Conservation (phyloP, 768 basidiomycete species). For the Crucibulum laeve region DNA sequence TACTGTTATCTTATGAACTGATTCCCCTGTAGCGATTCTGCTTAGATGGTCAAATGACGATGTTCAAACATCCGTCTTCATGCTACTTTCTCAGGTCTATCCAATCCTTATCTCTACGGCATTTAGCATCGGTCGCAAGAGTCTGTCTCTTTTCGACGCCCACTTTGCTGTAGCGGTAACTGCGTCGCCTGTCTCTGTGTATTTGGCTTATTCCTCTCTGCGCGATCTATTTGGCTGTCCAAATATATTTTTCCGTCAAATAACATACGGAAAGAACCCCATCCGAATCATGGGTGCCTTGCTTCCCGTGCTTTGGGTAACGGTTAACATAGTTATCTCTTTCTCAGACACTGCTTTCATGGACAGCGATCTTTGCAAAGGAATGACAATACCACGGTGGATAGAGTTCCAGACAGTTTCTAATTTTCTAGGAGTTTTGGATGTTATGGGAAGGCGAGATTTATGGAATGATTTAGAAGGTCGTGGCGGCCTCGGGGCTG, state of each 20-base stretch:
- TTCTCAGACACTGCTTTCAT: conserved; percentile 9
- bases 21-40: conserved; percentile 4
- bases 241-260: conserved; percentile 1
- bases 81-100: conserved; percentile 13
- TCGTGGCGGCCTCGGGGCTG: conserved; percentile 11
- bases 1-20: not conserved
- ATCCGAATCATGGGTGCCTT: conserved; percentile 8
- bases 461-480: conserved; percentile 11
- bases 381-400: conserved; percentile 10
- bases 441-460: conserved; percentile 15
- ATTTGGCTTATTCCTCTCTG: conserved; percentile 10
- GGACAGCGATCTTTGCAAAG: conserved; percentile 10
- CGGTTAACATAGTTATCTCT: conserved; percentile 11
- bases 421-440: conserved; percentile 15
- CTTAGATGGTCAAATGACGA: conserved; percentile 7
- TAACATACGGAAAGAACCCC: conserved; percentile 1
- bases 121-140: conserved; percentile 6
- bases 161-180: conserved; percentile 13
- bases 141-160: conserved; percentile 14
- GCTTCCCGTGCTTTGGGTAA: conserved; percentile 9
- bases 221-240: conserved; percentile 4
- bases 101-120: conserved; percentile 13
- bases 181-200: conserved; percentile 11
- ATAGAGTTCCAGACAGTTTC: conserved; percentile 10
- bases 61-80: conserved; percentile 8